Conservation (phyloP, 208 protist species). For the Leptomonas seymouri region DNA sequence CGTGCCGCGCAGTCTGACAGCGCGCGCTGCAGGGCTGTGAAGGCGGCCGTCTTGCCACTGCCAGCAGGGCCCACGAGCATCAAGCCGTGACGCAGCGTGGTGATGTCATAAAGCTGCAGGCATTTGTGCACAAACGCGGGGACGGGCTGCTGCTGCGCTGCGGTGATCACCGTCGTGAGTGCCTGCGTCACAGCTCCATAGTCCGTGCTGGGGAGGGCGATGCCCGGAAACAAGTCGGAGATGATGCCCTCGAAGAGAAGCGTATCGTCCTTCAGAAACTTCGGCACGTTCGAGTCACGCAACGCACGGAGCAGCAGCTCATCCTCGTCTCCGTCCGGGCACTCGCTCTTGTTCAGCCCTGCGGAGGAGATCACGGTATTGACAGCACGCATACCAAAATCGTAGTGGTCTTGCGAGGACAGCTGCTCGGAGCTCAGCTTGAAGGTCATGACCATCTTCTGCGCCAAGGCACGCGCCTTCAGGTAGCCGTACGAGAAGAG, state of each 20-base stretch:
- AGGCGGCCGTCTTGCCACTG: slow-evolving; percentile 96
- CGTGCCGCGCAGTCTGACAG: slow-evolving; percentile 74
- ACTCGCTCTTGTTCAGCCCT: slow-evolving; percentile 95
- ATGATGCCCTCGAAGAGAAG: slow-evolving; percentile 98
- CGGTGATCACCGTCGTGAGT: slow-evolving; percentile 68
- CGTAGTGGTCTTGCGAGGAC: slow-evolving; percentile 98
- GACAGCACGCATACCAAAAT: slow-evolving; percentile 99
- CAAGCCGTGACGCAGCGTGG: slow-evolving; percentile 97
- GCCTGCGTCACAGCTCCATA: slow-evolving; percentile 93
- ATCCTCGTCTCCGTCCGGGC: slow-evolving; percentile 93
- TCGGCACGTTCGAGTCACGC: slow-evolving; percentile 98
- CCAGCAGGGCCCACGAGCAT: slow-evolving; percentile 98
- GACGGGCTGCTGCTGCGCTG: slow-evolving; percentile 88
- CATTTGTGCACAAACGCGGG: slow-evolving; percentile 96
- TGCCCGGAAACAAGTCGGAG: slow-evolving; percentile 98
- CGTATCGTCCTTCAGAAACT: slow-evolving; percentile 96
- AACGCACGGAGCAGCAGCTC: slow-evolving; percentile 95
- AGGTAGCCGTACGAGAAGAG: slow-evolving; percentile 99
- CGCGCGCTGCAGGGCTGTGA: slow-evolving; percentile 85
- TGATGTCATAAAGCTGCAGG: slow-evolving; percentile 98
- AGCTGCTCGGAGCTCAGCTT: slow-evolving; percentile 98
- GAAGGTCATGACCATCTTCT: slow-evolving; percentile 99
- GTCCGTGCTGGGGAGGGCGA: slow-evolving; percentile 88
- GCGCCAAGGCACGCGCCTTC: slow-evolving; percentile 92
- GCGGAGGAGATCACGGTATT: slow-evolving; percentile 99